A percentile compares a stretch with the other conserved stretches of the same genome.
These are phyloP conservation scores for Xanthoconium purpureum DNA, from an alignment of 768 basidiomycete species.

Conservation along the genomic window DNA sequence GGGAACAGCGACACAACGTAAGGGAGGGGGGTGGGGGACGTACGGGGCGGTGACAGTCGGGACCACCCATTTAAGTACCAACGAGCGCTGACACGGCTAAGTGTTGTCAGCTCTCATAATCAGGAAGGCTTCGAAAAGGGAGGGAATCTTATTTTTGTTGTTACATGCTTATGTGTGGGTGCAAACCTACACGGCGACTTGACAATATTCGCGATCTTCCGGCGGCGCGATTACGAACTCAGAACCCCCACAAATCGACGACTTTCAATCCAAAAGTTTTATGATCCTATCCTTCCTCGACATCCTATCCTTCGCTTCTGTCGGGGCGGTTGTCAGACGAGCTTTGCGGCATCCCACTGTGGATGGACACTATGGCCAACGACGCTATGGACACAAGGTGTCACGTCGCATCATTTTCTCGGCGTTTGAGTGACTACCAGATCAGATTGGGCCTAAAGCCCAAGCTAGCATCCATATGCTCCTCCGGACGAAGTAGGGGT, in stretches of 20 bases:
- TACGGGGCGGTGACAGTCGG: no score
- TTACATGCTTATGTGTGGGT: slow-evolving; percentile 1
- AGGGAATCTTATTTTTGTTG: slow-evolving; percentile 5
- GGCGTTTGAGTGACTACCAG: no score
- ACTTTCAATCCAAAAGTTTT: neutral
- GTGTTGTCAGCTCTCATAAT: slow-evolving; percentile 20
- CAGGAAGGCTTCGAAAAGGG: slow-evolving; percentile 8
- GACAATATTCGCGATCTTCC: neutral
- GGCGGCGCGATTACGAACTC: slow-evolving; percentile 10
- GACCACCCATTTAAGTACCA: slow-evolving; percentile 10
- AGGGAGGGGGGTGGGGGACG: neutral
- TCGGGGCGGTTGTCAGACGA: neutral
- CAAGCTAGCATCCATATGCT: no score
- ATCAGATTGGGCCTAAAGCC: no score
- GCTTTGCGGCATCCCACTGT: neutral
- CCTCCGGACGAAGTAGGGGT: no score
- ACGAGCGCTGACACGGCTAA: slow-evolving; percentile 11
- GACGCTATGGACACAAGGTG: neutral
- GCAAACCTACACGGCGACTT: slow-evolving; percentile 5
- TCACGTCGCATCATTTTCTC: no score
- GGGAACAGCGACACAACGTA: neutral
- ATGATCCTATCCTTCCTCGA: neutral
- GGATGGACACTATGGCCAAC: neutral
- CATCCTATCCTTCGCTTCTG: neutral
- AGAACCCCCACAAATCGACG: slow-evolving; percentile 5